These are phyloP conservation scores for Tolypocladium ovalisporum DNA, from an alignment of 2,329 filamentous ascomycete species.

Conservation along the genomic window DNA sequence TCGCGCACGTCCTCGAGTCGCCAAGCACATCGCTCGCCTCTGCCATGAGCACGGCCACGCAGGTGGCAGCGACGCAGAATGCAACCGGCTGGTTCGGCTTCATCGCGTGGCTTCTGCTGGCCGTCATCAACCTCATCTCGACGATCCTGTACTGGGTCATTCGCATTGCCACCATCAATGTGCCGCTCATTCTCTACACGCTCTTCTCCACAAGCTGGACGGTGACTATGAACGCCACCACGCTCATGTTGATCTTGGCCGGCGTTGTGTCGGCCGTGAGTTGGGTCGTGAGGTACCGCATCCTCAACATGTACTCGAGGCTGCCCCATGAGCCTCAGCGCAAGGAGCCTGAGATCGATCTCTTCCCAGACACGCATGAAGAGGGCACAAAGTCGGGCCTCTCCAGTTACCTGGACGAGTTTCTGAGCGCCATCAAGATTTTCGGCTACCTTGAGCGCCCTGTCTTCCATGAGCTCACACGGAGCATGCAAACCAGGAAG, in stretches of 20 bases:
- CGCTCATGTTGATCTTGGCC: constrained; percentile 69
- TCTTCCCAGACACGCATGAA: constrained; percentile 89
- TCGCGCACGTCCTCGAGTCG: constrained; percentile 19
- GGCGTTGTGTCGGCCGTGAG: constrained; percentile 73
- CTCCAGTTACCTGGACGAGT: constrained; percentile 95
- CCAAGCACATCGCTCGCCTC: constrained; percentile 22
- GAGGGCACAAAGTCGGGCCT: constrained; percentile 82
- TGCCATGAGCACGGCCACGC: constrained; percentile 23
- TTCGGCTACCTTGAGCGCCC: constrained; percentile 95
- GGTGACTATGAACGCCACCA: constrained; percentile 97
- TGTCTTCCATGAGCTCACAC: constrained; percentile 93
- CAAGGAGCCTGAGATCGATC: constrained; percentile 88
- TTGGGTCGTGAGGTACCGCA: constrained; percentile 92
- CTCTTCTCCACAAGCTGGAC: constrained; percentile 88
- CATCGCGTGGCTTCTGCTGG: constrained; percentile 43
- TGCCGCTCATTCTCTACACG: constrained; percentile 82
- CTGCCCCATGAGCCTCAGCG: constrained; percentile 89
- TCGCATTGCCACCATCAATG: constrained; percentile 75
- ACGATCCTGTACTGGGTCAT: constrained; percentile 66
- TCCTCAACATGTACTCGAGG: constrained; percentile 92
- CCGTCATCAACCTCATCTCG: constrained; percentile 43
- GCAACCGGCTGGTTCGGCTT: constrained; percentile 46
- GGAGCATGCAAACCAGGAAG: constrained; percentile 97
- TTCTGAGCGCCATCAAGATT: constrained; percentile 96
- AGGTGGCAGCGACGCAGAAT: constrained; percentile 24